These are phyloP conservation scores for Bipolaris victoriae DNA, from an alignment of 2,329 filamentous ascomycete species.

Conservation along the genomic window DNA sequence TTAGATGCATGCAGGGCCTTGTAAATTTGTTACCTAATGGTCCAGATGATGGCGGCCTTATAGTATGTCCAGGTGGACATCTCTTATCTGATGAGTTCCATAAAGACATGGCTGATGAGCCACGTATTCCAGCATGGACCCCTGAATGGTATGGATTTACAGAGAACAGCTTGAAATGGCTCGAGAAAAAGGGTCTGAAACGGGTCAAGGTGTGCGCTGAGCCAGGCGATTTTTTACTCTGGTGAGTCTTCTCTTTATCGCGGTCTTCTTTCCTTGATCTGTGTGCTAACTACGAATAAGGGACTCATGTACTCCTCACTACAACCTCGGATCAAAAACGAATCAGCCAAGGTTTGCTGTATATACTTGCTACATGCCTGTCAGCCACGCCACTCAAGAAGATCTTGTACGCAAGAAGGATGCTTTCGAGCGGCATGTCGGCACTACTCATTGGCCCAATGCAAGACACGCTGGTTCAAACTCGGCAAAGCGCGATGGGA, in stretches of 20 bases:
- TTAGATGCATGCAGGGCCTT: constrained; percentile 60
- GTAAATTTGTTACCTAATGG: constrained; percentile 54
- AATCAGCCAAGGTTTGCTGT: constrained; percentile 37
- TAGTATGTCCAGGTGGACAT: constrained; percentile 45
- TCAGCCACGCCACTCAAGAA: constrained; percentile 42
- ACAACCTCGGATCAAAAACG: constrained; percentile 41
- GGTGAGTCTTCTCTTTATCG: background rate
- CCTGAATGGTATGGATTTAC: constrained; percentile 46
- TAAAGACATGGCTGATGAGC: constrained; percentile 32
- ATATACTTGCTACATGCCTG: constrained; percentile 50
- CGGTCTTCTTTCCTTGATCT: background rate
- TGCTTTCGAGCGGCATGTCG: constrained; percentile 18
- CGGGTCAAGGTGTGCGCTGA: constrained; percentile 51
- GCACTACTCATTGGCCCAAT: constrained; percentile 48
- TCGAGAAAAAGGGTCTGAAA: constrained; percentile 49
- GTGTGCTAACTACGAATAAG: constrained; percentile 20
- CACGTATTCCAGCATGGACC: constrained; percentile 39
- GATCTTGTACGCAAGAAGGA: constrained; percentile 44
- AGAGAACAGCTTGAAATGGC: constrained; percentile 50
- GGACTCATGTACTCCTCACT: constrained; percentile 49
- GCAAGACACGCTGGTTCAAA: constrained; percentile 44
- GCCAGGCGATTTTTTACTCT: constrained; percentile 55
- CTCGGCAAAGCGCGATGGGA: constrained; percentile 39
- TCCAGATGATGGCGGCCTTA: constrained; percentile 48
- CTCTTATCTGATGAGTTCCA: constrained; percentile 43